These are phyloP conservation scores for Ascoidea rubescens DNA, from an alignment of 805 yeast genomes.

Conservation along the genomic window DNA sequence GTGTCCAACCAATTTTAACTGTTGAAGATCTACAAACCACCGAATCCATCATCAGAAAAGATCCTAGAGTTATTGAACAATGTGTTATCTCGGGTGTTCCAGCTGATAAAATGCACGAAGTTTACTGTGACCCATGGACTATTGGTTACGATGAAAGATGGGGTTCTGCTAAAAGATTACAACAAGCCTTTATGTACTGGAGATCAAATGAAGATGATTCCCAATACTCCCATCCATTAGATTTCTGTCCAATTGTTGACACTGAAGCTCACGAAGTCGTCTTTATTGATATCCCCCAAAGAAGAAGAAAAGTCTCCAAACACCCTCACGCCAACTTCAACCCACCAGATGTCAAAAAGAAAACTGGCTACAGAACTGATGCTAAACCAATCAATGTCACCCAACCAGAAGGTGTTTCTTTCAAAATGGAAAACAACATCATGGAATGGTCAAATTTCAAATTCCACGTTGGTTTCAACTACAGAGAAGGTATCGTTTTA, in stretches of 20 bases:
- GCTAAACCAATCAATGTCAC: slow-evolving; percentile 55
- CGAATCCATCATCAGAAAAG: slow-evolving; percentile 53
- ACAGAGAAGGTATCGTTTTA: slow-evolving; percentile 74
- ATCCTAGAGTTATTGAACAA: slow-evolving; percentile 60
- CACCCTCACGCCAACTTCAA: slow-evolving; percentile 59
- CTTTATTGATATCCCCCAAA: slow-evolving; percentile 60
- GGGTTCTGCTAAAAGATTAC: slow-evolving; percentile 63
- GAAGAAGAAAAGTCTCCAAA: slow-evolving; percentile 59
- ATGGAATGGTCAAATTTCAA: slow-evolving; percentile 70
- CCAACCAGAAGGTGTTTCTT: slow-evolving; percentile 77
- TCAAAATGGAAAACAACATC: slow-evolving; percentile 52
- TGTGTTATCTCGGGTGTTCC: slow-evolving; percentile 60
- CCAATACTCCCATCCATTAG: slow-evolving; percentile 53
- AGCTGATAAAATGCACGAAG: slow-evolving; percentile 27
- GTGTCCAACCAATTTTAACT: slow-evolving; percentile 65
- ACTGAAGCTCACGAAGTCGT: slow-evolving; percentile 56
- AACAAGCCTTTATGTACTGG: slow-evolving; percentile 72
- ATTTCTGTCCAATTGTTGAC: slow-evolving; percentile 74
- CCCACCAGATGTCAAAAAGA: slow-evolving; percentile 46
- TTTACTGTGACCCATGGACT: slow-evolving; percentile 60
- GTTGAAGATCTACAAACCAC: slow-evolving; percentile 50
- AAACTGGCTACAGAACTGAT: slow-evolving; percentile 50
- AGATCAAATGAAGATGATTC: slow-evolving; percentile 67
- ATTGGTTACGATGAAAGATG: slow-evolving; percentile 65
- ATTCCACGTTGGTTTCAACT: slow-evolving; percentile 73